Evolutionary conservation across 1,284 basidiomycete genomes (phyloP).

Genomic region (Cryptococcus sp.): DNA sequence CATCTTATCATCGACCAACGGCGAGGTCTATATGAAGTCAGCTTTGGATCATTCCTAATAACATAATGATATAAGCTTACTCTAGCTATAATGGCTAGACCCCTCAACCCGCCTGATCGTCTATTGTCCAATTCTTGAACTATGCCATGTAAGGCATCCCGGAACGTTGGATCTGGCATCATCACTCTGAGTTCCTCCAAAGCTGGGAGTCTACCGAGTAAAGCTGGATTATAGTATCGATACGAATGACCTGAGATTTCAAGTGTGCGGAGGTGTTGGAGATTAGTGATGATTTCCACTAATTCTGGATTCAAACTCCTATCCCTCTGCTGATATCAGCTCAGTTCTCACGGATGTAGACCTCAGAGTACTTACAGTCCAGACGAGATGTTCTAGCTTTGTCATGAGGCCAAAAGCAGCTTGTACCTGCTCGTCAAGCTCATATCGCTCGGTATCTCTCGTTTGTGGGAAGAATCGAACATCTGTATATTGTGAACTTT

Average conservation of each 20-base stretch:
- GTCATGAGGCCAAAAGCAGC: slow-evolving; percentile 28
- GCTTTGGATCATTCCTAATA: not conserved
- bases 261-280: slow-evolving; percentile 23
- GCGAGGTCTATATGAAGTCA: slow-evolving; percentile 19
- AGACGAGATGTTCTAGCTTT: slow-evolving; percentile 35
- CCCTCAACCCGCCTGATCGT: slow-evolving; percentile 23
- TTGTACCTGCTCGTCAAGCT: slow-evolving; percentile 32
- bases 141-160: slow-evolving; percentile 20
- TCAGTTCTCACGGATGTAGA: not conserved
- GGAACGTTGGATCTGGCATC: slow-evolving; percentile 39
- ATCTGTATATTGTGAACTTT: slow-evolving; percentile 17
- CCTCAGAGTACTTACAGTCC: slow-evolving; percentile 35
- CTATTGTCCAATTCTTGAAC: slow-evolving; percentile 17
- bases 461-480: slow-evolving; percentile 43
- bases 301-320: slow-evolving; percentile 32
- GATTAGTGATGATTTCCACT: slow-evolving; percentile 24
- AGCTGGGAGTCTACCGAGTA: slow-evolving; percentile 23
- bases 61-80: slow-evolving; percentile 8
- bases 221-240: slow-evolving; percentile 29
- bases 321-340: slow-evolving; percentile 28
- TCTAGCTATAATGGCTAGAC: slow-evolving; percentile 36
- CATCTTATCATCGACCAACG: slow-evolving; percentile 33
- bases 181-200: slow-evolving; percentile 41
- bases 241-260: slow-evolving; percentile 44
- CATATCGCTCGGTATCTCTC: slow-evolving; percentile 24